These are phyloP conservation scores for Colletotrichum chrysophilum DNA, from an alignment of 2,329 filamentous ascomycete species.

Conservation along the genomic window DNA sequence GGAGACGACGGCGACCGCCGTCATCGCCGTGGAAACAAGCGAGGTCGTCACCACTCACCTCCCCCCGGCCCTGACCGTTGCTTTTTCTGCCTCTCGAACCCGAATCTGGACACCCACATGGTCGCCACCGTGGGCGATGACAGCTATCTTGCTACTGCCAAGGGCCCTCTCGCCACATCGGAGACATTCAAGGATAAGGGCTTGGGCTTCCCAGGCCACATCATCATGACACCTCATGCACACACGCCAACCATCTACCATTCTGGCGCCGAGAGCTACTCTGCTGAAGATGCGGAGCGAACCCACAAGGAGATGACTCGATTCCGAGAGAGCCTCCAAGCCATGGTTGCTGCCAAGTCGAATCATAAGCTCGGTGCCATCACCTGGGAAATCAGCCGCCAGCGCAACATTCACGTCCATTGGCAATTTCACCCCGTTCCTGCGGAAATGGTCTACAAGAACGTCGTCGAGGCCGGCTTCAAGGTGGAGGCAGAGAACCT, in stretches of 20 bases:
- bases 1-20: constrained; percentile 43
- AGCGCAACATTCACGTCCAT: constrained; percentile 83
- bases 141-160: constrained; percentile 88
- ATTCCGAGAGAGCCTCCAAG: constrained; percentile 79
- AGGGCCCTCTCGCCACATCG: constrained; percentile 80
- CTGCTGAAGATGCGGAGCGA: constrained; percentile 58
- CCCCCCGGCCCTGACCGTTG: constrained; percentile 79
- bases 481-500: constrained; percentile 84
- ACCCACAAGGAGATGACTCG: constrained; percentile 83
- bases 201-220: constrained; percentile 80
- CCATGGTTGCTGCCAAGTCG: constrained; percentile 70
- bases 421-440: constrained; percentile 91
- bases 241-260: constrained; percentile 78
- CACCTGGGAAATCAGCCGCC: constrained; percentile 90
- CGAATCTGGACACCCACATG: constrained; percentile 83
- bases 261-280: constrained; percentile 61
- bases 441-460: constrained; percentile 68
- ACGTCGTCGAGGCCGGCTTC: constrained; percentile 87
- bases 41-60: constrained; percentile 52
- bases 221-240: constrained; percentile 87
- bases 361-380: constrained; percentile 75
- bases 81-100: constrained; percentile 95
- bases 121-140: constrained; percentile 89
- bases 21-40: constrained; percentile 48
- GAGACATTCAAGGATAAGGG: constrained; percentile 69